Percentiles rank a stretch among this genome's conserved stretches.
Evolutionary conservation across 768 basidiomycete species (phyloP).

Genomic region (Pholiota conissans): DNA sequence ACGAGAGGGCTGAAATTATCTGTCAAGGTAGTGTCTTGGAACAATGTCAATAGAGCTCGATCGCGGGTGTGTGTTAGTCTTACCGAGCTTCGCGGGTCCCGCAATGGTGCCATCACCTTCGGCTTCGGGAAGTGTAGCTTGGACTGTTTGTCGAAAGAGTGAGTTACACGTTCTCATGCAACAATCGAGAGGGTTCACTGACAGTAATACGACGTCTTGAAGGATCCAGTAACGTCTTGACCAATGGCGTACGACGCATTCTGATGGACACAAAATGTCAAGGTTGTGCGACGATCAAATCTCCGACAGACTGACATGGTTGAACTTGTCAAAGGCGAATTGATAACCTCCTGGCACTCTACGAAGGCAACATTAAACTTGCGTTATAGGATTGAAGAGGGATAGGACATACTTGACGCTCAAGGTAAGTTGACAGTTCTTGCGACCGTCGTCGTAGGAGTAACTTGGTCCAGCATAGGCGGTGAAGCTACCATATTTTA

Average conservation of each 20-base stretch:
- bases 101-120: slow-evolving; percentile 8
- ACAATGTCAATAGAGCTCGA: not conserved
- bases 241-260: slow-evolving; percentile 18
- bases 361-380: not conserved
- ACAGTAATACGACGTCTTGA: slow-evolving; percentile 20
- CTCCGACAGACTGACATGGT: slow-evolving; percentile 8
- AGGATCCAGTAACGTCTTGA: slow-evolving; percentile 16
- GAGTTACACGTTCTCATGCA: not conserved
- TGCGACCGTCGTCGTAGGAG: slow-evolving; percentile 13
- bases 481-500: slow-evolving; percentile 15
- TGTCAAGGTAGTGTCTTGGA: slow-evolving; percentile 5
- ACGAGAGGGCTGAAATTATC: slow-evolving; percentile 12
- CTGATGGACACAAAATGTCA: not conserved
- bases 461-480: slow-evolving; percentile 18
- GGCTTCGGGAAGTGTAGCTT: slow-evolving; percentile 12
- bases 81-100: slow-evolving; percentile 16
- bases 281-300: not conserved
- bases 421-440: slow-evolving; percentile 22
- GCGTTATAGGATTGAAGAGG: not conserved
- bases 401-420: slow-evolving; percentile 15
- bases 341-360: slow-evolving; percentile 22
- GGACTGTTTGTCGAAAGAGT: slow-evolving; percentile 11
- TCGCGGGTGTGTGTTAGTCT: not conserved
- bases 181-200: not conserved
- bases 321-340: slow-evolving; percentile 22